Percentiles rank a stretch among this genome's conserved stretches.
phyloP scores from a whole-genome alignment of 257 asterid genomes.

The Echites panduratus region DNA sequence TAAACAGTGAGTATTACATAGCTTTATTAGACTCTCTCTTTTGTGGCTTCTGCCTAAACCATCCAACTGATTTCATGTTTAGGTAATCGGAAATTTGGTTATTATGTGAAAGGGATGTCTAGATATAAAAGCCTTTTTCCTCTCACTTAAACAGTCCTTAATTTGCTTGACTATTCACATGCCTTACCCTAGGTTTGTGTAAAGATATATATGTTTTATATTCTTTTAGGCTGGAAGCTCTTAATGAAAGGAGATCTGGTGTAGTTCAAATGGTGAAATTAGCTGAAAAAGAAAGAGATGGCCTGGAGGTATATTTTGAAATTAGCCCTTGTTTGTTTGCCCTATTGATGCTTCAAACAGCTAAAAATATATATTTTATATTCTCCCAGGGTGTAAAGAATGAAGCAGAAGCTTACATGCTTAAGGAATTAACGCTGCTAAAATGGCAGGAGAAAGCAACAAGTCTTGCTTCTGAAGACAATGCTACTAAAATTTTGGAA shows the following conservation, averaged over 20 bases:
- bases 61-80: too few species aligned
- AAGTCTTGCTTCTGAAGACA: slow-evolving; percentile 65
- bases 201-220: neutral
- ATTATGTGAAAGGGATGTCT: too few species aligned
- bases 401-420: slow-evolving; percentile 95
- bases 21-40: neutral
- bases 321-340: slow-evolving; percentile 10
- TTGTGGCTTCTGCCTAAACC: too few species aligned
- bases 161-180: neutral
- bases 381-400: slow-evolving; percentile 69
- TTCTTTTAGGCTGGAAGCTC: slow-evolving; percentile 60
- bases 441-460: slow-evolving; percentile 98
- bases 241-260: slow-evolving; percentile 79
- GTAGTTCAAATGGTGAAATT: slow-evolving; percentile 97
- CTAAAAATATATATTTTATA: slow-evolving; percentile 11
- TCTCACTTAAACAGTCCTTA: neutral
- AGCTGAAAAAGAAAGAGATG: slow-evolving; percentile 94
- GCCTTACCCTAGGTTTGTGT: neutral
- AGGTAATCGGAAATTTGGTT: too few species aligned
- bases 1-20: slow-evolving; percentile 55
- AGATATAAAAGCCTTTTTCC: too few species aligned
- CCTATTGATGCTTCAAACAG: neutral
- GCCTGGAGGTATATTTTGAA: slow-evolving; percentile 63
- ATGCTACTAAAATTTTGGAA: slow-evolving; percentile 44
- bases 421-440: slow-evolving; percentile 69